phyloP scores from a whole-genome alignment of 331 rosid species.

The Malus hybrid region DNA sequence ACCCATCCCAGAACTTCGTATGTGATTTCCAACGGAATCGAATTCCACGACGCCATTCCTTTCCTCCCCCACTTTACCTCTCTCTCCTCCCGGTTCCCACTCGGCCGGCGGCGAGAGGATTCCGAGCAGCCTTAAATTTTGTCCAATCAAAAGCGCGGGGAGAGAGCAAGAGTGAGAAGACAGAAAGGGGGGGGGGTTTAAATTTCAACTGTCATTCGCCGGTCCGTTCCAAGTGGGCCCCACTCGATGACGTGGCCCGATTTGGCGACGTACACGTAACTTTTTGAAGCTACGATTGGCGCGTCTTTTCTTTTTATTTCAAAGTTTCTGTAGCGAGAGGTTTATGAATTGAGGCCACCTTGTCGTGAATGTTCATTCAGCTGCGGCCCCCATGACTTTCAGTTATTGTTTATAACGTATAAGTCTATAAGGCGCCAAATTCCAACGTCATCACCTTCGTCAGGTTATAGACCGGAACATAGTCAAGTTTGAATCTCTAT shows the following conservation, averaged over 20 bases:
- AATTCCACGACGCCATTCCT: constrained; percentile 74
- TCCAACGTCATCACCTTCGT: no score
- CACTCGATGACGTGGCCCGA: neutral
- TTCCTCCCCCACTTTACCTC: neutral
- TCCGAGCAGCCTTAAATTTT: neutral
- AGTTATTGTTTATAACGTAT: neutral
- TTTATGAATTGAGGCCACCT: neutral
- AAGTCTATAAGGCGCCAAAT: no score
- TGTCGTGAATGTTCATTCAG: neutral
- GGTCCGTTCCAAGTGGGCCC: neutral
- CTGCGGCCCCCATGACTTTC: neutral
- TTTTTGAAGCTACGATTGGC: neutral
- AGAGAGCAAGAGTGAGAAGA: neutral
- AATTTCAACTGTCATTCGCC: neutral
- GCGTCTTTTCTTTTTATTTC: neutral
- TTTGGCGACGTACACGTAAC: neutral
- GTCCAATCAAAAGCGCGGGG: neutral
- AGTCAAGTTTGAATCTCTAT: no score
- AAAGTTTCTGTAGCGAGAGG: neutral
- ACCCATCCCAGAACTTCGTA: constrained; percentile 68
- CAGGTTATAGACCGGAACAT: rapidly evolving
- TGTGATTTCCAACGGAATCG: constrained; percentile 43
- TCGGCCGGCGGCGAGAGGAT: neutral
- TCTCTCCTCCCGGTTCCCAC: neutral
- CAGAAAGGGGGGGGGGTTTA: neutral